A percentile compares a stretch with the other conserved stretches of the same genome.
Evolutionary conservation across 495 filamentous ascomycete genomes (phyloP).

Genomic region (Polyplosphaeria fusca): DNA sequence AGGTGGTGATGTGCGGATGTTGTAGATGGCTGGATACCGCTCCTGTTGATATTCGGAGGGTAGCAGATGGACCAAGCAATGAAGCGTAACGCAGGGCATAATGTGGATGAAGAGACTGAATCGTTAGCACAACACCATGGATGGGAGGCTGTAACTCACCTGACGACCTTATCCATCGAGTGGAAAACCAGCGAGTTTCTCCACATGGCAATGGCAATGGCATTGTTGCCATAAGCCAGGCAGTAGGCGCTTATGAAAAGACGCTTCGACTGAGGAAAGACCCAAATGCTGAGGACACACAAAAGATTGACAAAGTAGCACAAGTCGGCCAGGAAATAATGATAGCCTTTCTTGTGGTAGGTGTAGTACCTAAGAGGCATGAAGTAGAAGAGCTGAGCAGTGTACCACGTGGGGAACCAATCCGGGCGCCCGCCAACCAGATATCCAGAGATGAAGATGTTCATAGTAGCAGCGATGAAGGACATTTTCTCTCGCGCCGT

Average conservation of each 20-base stretch:
- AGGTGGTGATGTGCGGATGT: conserved; percentile 69
- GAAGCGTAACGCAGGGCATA: conserved; percentile 90
- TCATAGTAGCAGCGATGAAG: conserved; percentile 93
- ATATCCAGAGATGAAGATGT: conserved; percentile 94
- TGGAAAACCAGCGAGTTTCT: conserved; percentile 97
- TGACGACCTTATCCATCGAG: conserved; percentile 91
- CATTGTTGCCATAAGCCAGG: conserved; percentile 92
- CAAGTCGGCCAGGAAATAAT: conserved; percentile 95
- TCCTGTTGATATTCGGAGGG: conserved; percentile 58
- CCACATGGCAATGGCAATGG: conserved; percentile 98
- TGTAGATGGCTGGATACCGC: conserved; percentile 83
- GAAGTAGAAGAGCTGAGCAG: conserved; percentile 65
- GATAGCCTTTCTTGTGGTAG: conserved; percentile 85
- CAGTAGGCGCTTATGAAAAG: conserved; percentile 93
- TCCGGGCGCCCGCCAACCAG: conserved; percentile 83
- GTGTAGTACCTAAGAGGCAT: conserved; percentile 93
- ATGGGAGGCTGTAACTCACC: conserved; percentile 45
- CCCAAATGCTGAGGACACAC: conserved; percentile 77
- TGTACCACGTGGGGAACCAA: conserved; percentile 91
- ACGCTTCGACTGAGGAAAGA: conserved; percentile 85
- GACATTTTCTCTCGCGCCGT: conserved; percentile 90
- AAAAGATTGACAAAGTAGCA: conserved; percentile 98
- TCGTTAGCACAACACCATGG: conserved; percentile 4
- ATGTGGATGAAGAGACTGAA: conserved; percentile 91
- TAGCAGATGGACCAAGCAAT: conserved; percentile 85